A percentile compares a stretch with the other conserved stretches of the same genome.
phyloP scores from a whole-genome alignment of 108 stramenopile genomes.

The Nitzschia inconspicua region DNA sequence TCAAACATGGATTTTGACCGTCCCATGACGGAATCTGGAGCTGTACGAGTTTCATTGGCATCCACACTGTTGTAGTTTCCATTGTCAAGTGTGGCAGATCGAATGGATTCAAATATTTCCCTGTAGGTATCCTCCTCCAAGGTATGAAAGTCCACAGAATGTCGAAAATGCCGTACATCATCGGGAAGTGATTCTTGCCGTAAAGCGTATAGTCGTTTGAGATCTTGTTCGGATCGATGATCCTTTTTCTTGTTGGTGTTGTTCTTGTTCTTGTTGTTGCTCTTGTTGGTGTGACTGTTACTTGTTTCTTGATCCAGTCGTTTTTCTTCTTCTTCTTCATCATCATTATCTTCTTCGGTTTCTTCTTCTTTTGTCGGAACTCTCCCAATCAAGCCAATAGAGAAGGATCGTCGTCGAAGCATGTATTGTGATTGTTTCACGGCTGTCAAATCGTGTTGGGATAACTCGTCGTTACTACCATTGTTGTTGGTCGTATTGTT shows the following conservation, averaged over 20 bases:
- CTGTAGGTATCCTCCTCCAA: slow-evolving; percentile 6
- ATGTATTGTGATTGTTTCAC: no score
- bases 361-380: no score
- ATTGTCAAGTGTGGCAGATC: no score
- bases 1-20: slow-evolving; percentile 68
- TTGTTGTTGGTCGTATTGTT: background rate
- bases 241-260: no score
- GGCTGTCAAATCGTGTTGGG: no score
- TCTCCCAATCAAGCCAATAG: no score
- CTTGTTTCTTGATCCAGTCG: background rate
- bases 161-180: slow-evolving; percentile 47
- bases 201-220: slow-evolving; percentile 32
- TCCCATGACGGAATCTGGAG: background rate
- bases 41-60: background rate
- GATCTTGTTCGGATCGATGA: slow-evolving; percentile 45
- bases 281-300: no score
- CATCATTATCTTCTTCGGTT: background rate
- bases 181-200: slow-evolving; percentile 66
- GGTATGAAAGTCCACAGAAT: slow-evolving; percentile 26
- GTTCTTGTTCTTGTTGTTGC: no score
- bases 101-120: no score
- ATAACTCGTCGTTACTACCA: background rate
- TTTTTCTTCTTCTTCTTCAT: background rate
- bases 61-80: background rate
- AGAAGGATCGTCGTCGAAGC: no score